Percentiles rank a stretch among this genome's conserved stretches.
These are phyloP conservation scores for Hyphopichia wangnamkhiaoensis DNA, from an alignment of 1,139 yeast species.

Conservation along the genomic window DNA sequence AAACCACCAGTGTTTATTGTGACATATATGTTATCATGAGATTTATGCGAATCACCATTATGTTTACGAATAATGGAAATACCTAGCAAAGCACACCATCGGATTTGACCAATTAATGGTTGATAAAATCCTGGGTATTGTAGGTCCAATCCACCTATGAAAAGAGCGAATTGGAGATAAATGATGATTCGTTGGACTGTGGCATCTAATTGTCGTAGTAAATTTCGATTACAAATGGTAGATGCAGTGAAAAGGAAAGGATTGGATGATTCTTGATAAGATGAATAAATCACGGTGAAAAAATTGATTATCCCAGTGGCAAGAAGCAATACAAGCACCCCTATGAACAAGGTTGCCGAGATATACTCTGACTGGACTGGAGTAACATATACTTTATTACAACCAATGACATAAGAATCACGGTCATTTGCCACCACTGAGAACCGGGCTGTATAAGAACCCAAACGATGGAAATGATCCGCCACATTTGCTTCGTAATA, in stretches of 20 bases:
- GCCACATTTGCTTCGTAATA: conserved; percentile 41
- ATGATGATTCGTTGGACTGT: conserved; percentile 48
- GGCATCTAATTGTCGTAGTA: conserved; percentile 60
- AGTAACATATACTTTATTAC: conserved; percentile 50
- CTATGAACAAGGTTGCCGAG: conserved; percentile 36
- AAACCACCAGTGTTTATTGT: conserved; percentile 38
- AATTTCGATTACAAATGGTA: conserved; percentile 59
- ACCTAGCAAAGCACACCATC: conserved; percentile 42
- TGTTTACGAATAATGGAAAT: conserved; percentile 15
- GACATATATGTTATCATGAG: conserved; percentile 33
- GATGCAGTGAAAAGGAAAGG: conserved; percentile 61
- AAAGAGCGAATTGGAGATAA: conserved; percentile 60
- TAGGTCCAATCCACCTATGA: conserved; percentile 56
- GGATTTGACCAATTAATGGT: conserved; percentile 46
- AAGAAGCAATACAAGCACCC: conserved; percentile 43
- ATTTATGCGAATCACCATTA: background rate
- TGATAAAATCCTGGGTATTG: conserved; percentile 67
- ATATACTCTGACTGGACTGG: conserved; percentile 41
- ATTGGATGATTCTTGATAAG: conserved; percentile 63
- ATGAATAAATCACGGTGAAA: conserved; percentile 49
- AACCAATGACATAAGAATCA: conserved; percentile 42
- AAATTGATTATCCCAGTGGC: conserved; percentile 44
- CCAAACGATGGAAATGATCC: conserved; percentile 36
- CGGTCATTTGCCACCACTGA: conserved; percentile 40
- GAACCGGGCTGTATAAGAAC: conserved; percentile 43